Conservation (phyloP, 805 yeast species). For the Debaryomyces tyrocola region DNA sequence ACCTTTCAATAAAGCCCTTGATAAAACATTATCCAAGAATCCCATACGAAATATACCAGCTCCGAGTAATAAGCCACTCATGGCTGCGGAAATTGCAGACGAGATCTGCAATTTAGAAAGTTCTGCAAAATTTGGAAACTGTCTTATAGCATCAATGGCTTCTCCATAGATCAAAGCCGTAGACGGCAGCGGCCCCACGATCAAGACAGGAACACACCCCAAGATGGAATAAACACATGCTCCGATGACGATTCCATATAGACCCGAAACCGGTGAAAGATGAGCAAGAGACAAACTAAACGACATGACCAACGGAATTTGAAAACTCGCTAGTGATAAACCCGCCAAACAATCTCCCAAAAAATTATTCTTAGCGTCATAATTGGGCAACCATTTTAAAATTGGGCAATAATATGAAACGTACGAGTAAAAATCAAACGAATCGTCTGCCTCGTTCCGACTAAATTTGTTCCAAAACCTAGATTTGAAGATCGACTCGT, state of each 20-base stretch:
- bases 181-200: slow-evolving; percentile 92
- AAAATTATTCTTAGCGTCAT: slow-evolving; percentile 11
- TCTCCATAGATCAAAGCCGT: slow-evolving; percentile 82
- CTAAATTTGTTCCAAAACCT: slow-evolving; percentile 7
- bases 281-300: slow-evolving; percentile 84
- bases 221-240: slow-evolving; percentile 75
- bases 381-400: slow-evolving; percentile 31
- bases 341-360: slow-evolving; percentile 35
- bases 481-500: slow-evolving; percentile 9
- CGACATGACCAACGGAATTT: slow-evolving; percentile 52
- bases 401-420: slow-evolving; percentile 32
- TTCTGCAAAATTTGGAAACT: slow-evolving; percentile 42
- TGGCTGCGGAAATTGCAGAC: slow-evolving; percentile 61
- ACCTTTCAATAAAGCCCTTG: slow-evolving; percentile 76
- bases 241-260: slow-evolving; percentile 72
- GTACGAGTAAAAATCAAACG: slow-evolving; percentile 25
- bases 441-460: slow-evolving; percentile 1
- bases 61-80: slow-evolving; percentile 66
- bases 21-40: slow-evolving; percentile 74
- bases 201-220: slow-evolving; percentile 86
- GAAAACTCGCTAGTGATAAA: slow-evolving; percentile 31
- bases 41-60: slow-evolving; percentile 78
- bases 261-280: slow-evolving; percentile 78
- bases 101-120: slow-evolving; percentile 50
- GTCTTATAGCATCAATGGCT: slow-evolving; percentile 48